Percentiles rank a stretch among this genome's conserved stretches.
Evolutionary conservation across 2,329 filamentous ascomycete genomes (phyloP).

Genomic region (Lithohypha guttulata): DNA sequence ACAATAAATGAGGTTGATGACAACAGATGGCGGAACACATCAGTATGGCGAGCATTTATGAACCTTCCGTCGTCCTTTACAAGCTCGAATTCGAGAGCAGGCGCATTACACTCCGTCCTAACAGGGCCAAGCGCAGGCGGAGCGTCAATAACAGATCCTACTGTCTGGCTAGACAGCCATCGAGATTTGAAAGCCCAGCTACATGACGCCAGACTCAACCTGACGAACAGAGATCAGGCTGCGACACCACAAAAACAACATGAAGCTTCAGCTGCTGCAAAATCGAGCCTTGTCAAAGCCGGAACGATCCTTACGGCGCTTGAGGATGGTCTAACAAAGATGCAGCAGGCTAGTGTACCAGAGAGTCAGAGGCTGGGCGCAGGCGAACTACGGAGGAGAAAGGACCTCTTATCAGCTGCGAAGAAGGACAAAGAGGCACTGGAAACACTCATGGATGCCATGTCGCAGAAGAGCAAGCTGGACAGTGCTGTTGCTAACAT

Average conservation of each 20-base stretch:
- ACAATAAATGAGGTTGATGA: constrained; percentile 48
- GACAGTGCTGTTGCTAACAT: constrained; percentile 36
- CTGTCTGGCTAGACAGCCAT: constrained; percentile 52
- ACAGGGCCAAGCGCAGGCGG: constrained; percentile 29
- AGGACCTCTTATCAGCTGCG: constrained; percentile 47
- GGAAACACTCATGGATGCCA: constrained; percentile 48
- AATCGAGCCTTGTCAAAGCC: constrained; percentile 47
- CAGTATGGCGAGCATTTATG: constrained; percentile 48
- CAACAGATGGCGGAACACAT: constrained; percentile 46
- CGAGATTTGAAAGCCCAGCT: constrained; percentile 49
- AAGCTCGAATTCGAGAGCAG: constrained; percentile 24
- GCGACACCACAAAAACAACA: constrained; percentile 50
- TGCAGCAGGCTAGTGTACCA: constrained; percentile 22
- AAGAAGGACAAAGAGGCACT: constrained; percentile 53
- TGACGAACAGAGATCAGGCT: constrained; percentile 52
- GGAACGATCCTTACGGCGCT: constrained; percentile 44
- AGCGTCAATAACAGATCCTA: constrained; percentile 39
- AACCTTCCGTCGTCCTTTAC: constrained; percentile 39
- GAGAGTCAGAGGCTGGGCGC: constrained; percentile 40
- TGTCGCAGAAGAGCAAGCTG: constrained; percentile 41
- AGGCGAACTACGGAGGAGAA: constrained; percentile 48
- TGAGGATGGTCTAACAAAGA: constrained; percentile 44
- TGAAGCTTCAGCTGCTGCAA: constrained; percentile 51
- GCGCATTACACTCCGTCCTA: constrained; percentile 33
- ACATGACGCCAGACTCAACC: constrained; percentile 47